Percentiles rank a stretch among this genome's conserved stretches.
phyloP scores from a whole-genome alignment of 2,329 filamentous ascomycete species.

The Neofusicoccum laricinum region DNA sequence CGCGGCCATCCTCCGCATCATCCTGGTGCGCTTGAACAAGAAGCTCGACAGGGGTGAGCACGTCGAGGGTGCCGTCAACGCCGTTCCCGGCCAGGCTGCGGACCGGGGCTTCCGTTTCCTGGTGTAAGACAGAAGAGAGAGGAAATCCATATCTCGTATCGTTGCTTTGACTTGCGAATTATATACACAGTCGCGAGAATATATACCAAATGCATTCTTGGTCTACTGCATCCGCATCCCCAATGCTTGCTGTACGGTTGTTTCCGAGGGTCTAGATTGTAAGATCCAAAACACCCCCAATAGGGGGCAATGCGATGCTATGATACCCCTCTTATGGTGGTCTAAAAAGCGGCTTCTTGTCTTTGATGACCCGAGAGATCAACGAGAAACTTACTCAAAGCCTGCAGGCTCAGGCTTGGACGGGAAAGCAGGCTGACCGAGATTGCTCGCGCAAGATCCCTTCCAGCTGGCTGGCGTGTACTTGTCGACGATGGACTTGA shows the following conservation, averaged over 20 bases:
- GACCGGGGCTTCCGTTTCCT: constrained; percentile 66
- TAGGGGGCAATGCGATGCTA: background rate
- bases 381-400: constrained; percentile 13
- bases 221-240: background rate
- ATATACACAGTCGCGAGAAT: background rate
- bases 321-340: background rate
- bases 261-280: background rate
- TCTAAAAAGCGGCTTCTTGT: background rate
- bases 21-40: constrained; percentile 65
- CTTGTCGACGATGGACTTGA: constrained; percentile 89
- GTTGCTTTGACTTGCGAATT: background rate
- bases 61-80: constrained; percentile 53
- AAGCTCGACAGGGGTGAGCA: constrained; percentile 64
- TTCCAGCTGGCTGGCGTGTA: constrained; percentile 83
- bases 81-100: constrained; percentile 54
- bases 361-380: background rate
- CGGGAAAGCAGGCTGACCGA: constrained; percentile 55
- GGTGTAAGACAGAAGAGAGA: constrained; percentile 37
- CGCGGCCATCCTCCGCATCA: constrained; percentile 60
- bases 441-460: constrained; percentile 56
- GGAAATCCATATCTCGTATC: background rate
- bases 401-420: constrained; percentile 36
- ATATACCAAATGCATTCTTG: background rate
- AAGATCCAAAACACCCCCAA: background rate
- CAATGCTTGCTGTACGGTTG: background rate